phyloP scores from a whole-genome alignment of 768 basidiomycete genomes.

The Pleurotus sapidus region DNA sequence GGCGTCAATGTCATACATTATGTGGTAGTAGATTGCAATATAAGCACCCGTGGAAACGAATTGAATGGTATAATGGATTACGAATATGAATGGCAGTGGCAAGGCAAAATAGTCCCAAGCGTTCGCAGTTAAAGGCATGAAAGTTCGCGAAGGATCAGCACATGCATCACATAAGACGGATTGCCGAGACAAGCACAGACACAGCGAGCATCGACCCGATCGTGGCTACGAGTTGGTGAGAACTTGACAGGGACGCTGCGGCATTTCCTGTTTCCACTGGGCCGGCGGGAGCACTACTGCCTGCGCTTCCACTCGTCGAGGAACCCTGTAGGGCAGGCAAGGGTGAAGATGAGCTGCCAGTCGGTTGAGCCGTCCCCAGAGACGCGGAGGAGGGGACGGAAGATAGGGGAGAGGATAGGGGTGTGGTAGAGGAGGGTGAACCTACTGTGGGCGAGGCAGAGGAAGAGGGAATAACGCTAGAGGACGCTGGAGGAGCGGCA shows the following conservation, averaged over 20 bases:
- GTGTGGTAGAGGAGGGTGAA: neutral
- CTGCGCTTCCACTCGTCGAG: neutral
- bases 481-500: slow-evolving; percentile 24
- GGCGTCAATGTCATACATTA: too few species aligned
- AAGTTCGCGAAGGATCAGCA: too few species aligned
- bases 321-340: neutral
- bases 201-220: neutral
- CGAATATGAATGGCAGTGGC: too few species aligned
- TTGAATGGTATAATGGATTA: too few species aligned
- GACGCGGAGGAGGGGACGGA: neutral
- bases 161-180: neutral
- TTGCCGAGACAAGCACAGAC: neutral
- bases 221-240: neutral
- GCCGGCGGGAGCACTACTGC: neutral
- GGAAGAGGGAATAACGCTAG: slow-evolving; percentile 15
- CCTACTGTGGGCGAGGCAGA: slow-evolving; percentile 12
- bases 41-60: too few species aligned
- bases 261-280: slow-evolving; percentile 1
- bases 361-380: neutral
- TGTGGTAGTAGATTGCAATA: too few species aligned
- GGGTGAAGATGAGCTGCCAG: neutral
- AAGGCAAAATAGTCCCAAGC: too few species aligned
- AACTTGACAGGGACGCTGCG: neutral
- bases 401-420: neutral
- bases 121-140: too few species aligned